Evolutionary conservation across 805 yeast genomes (phyloP), one percentile per base, ranked within the genome.

Genomic region (Ogataea chonburiensis): DNA sequence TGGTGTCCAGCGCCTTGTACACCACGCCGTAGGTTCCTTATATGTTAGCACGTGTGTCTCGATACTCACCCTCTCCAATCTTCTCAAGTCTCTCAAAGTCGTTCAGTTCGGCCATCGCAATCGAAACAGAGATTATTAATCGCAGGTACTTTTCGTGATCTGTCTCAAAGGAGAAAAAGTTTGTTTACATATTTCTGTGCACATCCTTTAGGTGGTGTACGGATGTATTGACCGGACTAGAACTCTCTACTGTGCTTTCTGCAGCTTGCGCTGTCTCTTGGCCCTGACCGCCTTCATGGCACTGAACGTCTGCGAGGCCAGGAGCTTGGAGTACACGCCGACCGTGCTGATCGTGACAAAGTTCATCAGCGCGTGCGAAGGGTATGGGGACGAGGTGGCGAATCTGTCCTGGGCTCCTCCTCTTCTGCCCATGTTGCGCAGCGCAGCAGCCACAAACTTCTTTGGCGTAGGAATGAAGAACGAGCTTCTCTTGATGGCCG

Each of bases 1-100:
- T 81, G 30, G 80, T 78, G 58, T 91, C 97, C 34, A 88, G 70
- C 1, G 98, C 98, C 61, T 91, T 93, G 66, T 93, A 93, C 8
- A 93, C 98, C 20, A 94, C 97, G 35, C 98, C 98, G 60, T 93
- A 91, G 2, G 98, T 91, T 45, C 95, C 87, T 70, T 34, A 13
- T 31, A 25, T 13, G 29, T 9, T 24, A 27, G 18, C 33, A 29
- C 21, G 29, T 35, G 27, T 7, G 28, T 17, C 30, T 21, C 16
- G 8, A 25, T 7, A 61, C 75, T 35, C 63, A 72, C 94, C 97
- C 67, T 93, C 98, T 29, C 98, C 98, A 34, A 93, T 86, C 63
- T 93, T 93, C 61, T 93, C 98, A 47, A 91, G 78, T 55, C 94
- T 84, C 59, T 88, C 95, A 63, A 83, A 91, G 62, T 91, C 95